phyloP scores from a whole-genome alignment of 1,139 yeast genomes.

The Blastobotrys petasosporus region DNA sequence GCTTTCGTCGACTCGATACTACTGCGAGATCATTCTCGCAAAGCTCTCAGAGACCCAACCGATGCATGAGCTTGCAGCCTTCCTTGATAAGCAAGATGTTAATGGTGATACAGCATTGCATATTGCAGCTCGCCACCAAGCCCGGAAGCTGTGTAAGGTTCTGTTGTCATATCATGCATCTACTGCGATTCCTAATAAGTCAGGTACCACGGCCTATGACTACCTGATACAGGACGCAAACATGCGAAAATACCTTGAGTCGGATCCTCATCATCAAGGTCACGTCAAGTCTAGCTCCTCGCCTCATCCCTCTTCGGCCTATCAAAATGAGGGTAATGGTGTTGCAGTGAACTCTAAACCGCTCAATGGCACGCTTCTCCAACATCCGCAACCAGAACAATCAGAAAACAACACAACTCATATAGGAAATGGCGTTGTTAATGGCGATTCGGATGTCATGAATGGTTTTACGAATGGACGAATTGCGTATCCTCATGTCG shows the following conservation, averaged over 20 bases:
- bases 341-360: background rate
- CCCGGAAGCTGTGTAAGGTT: slow-evolving; percentile 68
- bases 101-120: slow-evolving; percentile 89
- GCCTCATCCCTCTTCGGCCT: slow-evolving; percentile 12
- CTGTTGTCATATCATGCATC: slow-evolving; percentile 68
- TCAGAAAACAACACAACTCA: background rate
- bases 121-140: slow-evolving; percentile 68
- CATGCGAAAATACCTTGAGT: slow-evolving; percentile 17
- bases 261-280: slow-evolving; percentile 7
- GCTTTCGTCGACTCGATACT: slow-evolving; percentile 72
- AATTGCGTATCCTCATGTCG: slow-evolving; percentile 26
- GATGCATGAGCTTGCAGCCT: slow-evolving; percentile 43
- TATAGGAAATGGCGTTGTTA: background rate
- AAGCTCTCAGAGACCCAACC: slow-evolving; percentile 60
- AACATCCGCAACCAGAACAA: background rate
- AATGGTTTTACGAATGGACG: slow-evolving; percentile 1
- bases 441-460: background rate
- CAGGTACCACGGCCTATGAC: slow-evolving; percentile 71
- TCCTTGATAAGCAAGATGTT: slow-evolving; percentile 70
- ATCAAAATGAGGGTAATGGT: background rate
- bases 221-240: slow-evolving; percentile 47
- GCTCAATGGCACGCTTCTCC: background rate
- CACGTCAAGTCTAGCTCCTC: slow-evolving; percentile 25
- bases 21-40: slow-evolving; percentile 69
- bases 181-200: slow-evolving; percentile 63